These are phyloP conservation scores for Starmerella vitae DNA, from an alignment of 805 yeast species.

Conservation along the genomic window DNA sequence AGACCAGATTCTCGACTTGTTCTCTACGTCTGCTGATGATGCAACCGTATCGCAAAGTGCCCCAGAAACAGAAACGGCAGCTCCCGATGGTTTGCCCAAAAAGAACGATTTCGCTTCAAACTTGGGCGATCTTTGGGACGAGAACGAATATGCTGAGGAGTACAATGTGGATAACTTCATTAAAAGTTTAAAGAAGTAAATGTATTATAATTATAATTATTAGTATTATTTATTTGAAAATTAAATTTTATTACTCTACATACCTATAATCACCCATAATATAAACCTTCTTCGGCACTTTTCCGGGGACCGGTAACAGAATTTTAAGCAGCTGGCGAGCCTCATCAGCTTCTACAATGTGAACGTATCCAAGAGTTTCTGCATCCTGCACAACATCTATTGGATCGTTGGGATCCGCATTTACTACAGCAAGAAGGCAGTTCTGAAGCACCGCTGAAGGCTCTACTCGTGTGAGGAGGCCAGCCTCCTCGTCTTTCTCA, in stretches of 20 bases:
- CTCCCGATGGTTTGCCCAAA: slow-evolving; percentile 46
- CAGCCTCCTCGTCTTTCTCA: slow-evolving; percentile 23
- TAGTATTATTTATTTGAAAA: neutral
- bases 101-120: slow-evolving; percentile 36
- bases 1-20: slow-evolving; percentile 77
- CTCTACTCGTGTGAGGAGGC: slow-evolving; percentile 27
- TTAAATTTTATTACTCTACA: slow-evolving; percentile 42
- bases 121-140: slow-evolving; percentile 91
- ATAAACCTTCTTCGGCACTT: slow-evolving; percentile 61
- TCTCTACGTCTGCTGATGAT: slow-evolving; percentile 52
- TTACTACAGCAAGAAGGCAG: slow-evolving; percentile 53
- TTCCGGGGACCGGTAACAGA: slow-evolving; percentile 77
- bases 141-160: slow-evolving; percentile 90
- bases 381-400: slow-evolving; percentile 39
- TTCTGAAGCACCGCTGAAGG: slow-evolving; percentile 45
- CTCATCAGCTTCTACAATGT: slow-evolving; percentile 62
- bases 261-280: slow-evolving; percentile 69
- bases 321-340: slow-evolving; percentile 52
- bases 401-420: slow-evolving; percentile 36
- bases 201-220: neutral
- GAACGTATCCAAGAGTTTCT: slow-evolving; percentile 66
- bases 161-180: slow-evolving; percentile 88
- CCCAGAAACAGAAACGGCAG: slow-evolving; percentile 25
- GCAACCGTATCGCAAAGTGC: slow-evolving; percentile 20
- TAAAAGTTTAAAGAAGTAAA: slow-evolving; percentile 45